A percentile compares a stretch with the other conserved stretches of the same genome.
Conservation (phyloP, 805 yeast genomes). For the Myxozyma vanderwaltii region DNA sequence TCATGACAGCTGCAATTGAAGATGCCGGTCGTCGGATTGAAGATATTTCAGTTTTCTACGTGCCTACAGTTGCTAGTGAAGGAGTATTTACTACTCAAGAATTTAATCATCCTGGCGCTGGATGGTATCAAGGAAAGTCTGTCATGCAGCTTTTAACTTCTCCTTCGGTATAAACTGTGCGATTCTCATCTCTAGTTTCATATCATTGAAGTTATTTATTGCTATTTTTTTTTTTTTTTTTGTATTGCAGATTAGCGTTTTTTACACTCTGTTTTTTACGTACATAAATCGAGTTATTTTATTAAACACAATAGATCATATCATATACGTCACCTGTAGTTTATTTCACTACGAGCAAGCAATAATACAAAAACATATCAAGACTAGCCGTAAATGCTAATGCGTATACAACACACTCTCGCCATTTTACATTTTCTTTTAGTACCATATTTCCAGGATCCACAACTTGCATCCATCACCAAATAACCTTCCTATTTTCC, state of each 20-base stretch:
- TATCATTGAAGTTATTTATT: neutral
- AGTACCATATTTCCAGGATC: neutral
- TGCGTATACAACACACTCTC: neutral
- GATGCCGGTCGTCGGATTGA: neutral
- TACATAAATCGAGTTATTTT: no score
- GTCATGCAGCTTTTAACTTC: constrained; percentile 3
- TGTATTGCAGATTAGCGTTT: no score
- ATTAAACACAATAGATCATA: no score
- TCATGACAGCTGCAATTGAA: neutral
- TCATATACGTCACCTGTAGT: neutral
- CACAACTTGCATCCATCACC: no score
- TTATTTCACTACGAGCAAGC: no score
- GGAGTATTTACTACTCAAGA: constrained; percentile 3
- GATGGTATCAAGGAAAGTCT: constrained; percentile 4
- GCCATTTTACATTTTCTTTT: neutral
- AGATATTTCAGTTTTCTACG: neutral
- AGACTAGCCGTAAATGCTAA: neutral
- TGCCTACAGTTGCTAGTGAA: neutral
- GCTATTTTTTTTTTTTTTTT: neutral
- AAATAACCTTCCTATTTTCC: no score
- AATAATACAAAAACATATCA: neutral
- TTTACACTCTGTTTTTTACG: no score
- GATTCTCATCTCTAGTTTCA: no score
- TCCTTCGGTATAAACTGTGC: neutral
- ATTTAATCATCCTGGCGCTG: neutral